Evolutionary conservation across 805 yeast genomes (phyloP).

Genomic region (Scheffersomyces stipitis): DNA sequence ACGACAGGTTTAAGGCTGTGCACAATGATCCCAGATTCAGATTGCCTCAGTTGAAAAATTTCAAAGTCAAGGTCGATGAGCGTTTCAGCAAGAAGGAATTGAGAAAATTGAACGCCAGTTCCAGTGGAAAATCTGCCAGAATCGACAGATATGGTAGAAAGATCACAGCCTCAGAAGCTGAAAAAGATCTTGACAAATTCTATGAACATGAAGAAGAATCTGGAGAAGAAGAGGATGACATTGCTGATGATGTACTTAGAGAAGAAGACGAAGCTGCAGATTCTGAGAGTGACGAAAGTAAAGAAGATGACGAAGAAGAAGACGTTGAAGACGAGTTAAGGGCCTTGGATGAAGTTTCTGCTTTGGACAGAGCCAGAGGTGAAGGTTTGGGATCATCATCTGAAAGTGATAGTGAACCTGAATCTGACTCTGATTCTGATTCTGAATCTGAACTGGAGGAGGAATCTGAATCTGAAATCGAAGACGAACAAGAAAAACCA

Average conservation of each 20-base stretch:
- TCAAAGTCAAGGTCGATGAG: conserved; percentile 78
- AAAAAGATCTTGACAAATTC: conserved; percentile 60
- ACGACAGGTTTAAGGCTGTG: conserved; percentile 75
- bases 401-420: conserved; percentile 38
- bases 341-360: conserved; percentile 9
- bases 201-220: conserved; percentile 46
- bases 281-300: conserved; percentile 13
- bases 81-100: conserved; percentile 74
- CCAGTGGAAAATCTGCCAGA: conserved; percentile 56
- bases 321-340: conserved; percentile 9
- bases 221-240: conserved; percentile 36
- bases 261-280: conserved; percentile 19
- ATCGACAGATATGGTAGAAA: conserved; percentile 89
- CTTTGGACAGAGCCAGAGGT: conserved; percentile 67
- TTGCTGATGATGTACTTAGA: conserved; percentile 21
- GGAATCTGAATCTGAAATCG: conserved; percentile 55
- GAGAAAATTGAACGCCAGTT: conserved; percentile 43
- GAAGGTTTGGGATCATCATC: conserved; percentile 46
- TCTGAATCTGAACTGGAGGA: conserved; percentile 43
- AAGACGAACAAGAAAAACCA: conserved; percentile 58
- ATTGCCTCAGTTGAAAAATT: conserved; percentile 64
- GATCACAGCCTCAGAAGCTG: conserved; percentile 39
- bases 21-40: conserved; percentile 88
- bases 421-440: conserved; percentile 47
- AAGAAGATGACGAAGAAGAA: conserved; percentile 14